Evolutionary conservation across 192 early-diverging fungal species (phyloP), one percentile per base, ranked within the genome.

Genomic region (Gigaspora rosea): DNA sequence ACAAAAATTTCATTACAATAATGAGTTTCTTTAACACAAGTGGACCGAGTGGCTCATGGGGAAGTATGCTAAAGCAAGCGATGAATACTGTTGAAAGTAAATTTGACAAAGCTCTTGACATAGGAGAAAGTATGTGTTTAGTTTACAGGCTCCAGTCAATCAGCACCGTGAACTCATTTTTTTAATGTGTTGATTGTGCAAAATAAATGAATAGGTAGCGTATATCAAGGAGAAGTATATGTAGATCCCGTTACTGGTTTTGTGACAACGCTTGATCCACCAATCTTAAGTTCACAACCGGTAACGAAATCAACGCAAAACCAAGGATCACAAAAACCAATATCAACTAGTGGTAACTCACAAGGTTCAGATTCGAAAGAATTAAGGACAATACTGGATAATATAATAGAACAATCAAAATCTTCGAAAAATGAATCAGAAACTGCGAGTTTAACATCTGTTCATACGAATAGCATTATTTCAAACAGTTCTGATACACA

Each of bases 61-160:
- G 90, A 61, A 86, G 78, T 73, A 84, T 92, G 72, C 83, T 94
- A 66, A 92, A 92, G 67, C 88, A 88, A 67, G 91, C 92, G 1
- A 87, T 92, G 50, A 88, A 87, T 48, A 88, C 84, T 72, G 87
- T 94, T 36, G 92, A 94, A 79, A 92, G 85, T n/a, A 85, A 88
- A 52, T 85, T 94, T 70, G 91, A 92, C 82, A 90, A 88, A 10
- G 86, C 90, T 61, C 80, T 92, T 16, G 92, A 92, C 48, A 56
- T 71, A n/a, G 13, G 49, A 77, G 65, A 79, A 82, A 46, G 78
- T 70, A 51, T 7, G 67, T 49, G 13, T 27, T 12, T 69, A 10
- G 20, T n/a, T 70, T 50, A 50, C 9, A 13, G 41, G 41, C 41
- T 7, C 41, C 41, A 41, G 41, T 41, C 41, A 41, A 41, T 41